Conservation (phyloP, 2,329 filamentous ascomycete species). For the Colletotrichum plurivorum region DNA sequence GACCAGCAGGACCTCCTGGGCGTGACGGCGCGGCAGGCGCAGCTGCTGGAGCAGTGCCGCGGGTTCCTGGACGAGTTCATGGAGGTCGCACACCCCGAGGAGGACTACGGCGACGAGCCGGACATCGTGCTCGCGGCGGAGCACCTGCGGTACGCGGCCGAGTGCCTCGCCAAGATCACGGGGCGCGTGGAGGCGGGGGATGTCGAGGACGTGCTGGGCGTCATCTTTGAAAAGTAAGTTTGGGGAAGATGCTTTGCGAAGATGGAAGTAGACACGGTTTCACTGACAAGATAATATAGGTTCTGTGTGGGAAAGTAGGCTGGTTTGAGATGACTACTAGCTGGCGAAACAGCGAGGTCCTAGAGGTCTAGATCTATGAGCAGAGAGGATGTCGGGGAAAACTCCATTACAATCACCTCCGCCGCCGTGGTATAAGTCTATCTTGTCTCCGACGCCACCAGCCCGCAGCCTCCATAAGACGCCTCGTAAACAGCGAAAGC, state of each 20-base stretch:
- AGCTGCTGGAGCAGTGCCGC: constrained; percentile 83
- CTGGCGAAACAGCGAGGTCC: constrained; percentile 21
- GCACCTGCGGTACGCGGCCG: constrained; percentile 84
- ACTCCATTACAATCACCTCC: not conserved
- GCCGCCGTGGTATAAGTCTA: not conserved
- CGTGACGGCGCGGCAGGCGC: constrained; percentile 89
- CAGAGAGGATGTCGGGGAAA: not conserved
- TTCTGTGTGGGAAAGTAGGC: constrained; percentile 70
- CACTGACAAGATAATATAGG: constrained; percentile 48
- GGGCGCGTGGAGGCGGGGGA: constrained; percentile 88
- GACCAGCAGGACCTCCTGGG: constrained; percentile 88
- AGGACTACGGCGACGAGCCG: constrained; percentile 62
- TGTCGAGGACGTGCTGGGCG: constrained; percentile 94
- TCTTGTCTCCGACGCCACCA: too few species aligned
- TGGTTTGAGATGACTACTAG: constrained; percentile 15
- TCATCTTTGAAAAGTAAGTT: constrained; percentile 96
- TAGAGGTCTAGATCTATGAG: constrained; percentile 30
- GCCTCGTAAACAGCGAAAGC: too few species aligned
- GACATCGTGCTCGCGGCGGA: constrained; percentile 95
- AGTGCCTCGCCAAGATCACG: constrained; percentile 87
- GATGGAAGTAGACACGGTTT: not conserved
- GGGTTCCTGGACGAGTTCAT: constrained; percentile 82
- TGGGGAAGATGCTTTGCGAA: not conserved
- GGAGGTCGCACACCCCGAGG: constrained; percentile 61
- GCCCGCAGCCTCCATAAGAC: too few species aligned